These are phyloP conservation scores for Cordyceps farinosa DNA, from an alignment of 2,329 filamentous ascomycete species.

Conservation along the genomic window DNA sequence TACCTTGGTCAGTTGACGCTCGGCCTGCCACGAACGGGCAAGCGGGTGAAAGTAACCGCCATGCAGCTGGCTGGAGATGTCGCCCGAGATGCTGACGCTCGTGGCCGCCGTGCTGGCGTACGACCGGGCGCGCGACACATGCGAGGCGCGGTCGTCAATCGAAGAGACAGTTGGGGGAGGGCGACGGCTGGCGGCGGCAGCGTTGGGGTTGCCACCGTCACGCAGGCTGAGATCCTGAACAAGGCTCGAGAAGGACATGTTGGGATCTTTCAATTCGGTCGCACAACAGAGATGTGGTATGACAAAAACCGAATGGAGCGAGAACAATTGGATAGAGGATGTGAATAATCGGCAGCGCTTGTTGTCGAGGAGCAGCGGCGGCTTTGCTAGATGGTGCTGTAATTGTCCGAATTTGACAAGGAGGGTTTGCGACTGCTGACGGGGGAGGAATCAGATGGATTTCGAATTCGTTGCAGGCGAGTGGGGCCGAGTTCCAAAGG, in stretches of 20 bases:
- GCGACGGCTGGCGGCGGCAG: conserved; percentile 35
- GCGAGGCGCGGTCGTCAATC: conserved; percentile 56
- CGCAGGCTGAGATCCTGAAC: conserved; percentile 62
- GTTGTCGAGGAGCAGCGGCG: neutral
- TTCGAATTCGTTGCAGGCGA: conserved; percentile 8
- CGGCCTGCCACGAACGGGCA: conserved; percentile 76
- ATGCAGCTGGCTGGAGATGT: conserved; percentile 80
- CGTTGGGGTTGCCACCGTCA: conserved; percentile 41
- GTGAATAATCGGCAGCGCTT: neutral
- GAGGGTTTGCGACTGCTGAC: neutral
- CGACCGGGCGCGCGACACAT: conserved; percentile 61
- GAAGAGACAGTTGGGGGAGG: conserved; percentile 42
- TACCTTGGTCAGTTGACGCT: conserved; percentile 82
- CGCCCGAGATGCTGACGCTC: conserved; percentile 66
- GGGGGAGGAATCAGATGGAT: conserved; percentile 10
- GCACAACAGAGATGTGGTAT: neutral
- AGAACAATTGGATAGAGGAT: neutral
- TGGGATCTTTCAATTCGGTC: conserved; percentile 12
- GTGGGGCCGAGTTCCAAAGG: conserved; percentile 5
- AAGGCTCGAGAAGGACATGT: conserved; percentile 66
- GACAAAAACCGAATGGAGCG: neutral
- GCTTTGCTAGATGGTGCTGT: neutral
- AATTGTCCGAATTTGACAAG: neutral
- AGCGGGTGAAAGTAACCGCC: conserved; percentile 79
- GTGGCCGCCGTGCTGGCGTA: conserved; percentile 65